Conservation (phyloP, 305 asterid species). For the Andrographis paniculata region DNA sequence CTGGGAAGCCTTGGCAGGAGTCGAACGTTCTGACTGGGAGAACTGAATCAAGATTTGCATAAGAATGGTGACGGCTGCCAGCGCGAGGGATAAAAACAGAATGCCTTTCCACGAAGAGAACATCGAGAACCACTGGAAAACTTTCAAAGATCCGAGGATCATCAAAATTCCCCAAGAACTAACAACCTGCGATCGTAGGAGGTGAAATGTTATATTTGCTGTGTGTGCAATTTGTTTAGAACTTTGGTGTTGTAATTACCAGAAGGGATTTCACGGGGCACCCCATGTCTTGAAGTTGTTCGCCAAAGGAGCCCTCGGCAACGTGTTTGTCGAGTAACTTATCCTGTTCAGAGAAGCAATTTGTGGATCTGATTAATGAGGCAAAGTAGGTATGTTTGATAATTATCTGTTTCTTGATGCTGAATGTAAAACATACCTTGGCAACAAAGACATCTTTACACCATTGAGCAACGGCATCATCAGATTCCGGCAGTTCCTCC, state of each 20-base stretch:
- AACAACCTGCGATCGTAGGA: slow-evolving; percentile 47
- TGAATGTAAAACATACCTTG: slow-evolving; percentile 38
- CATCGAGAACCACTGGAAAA: slow-evolving; percentile 45
- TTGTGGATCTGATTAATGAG: too few relatives aligned
- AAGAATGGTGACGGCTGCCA: slow-evolving; percentile 51
- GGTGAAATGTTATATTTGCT: background rate
- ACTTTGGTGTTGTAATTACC: slow-evolving; percentile 32
- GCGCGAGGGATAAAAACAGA: slow-evolving; percentile 33
- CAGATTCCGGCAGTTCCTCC: slow-evolving; percentile 82
- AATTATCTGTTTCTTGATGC: too few relatives aligned
- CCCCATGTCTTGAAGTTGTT: slow-evolving; percentile 48
- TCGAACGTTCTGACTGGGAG: slow-evolving; percentile 74
- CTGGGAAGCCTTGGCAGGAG: slow-evolving; percentile 65
- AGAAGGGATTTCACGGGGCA: slow-evolving; percentile 81
- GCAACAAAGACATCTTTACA: slow-evolving; percentile 72
- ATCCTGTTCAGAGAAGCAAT: too few relatives aligned
- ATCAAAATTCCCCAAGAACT: slow-evolving; percentile 61
- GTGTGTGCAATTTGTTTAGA: background rate
- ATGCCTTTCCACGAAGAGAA: slow-evolving; percentile 82
- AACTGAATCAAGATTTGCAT: slow-evolving; percentile 88
- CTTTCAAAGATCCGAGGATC: slow-evolving; percentile 42
- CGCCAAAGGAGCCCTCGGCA: slow-evolving; percentile 61
- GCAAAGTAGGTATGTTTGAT: too few relatives aligned
- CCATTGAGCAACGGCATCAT: slow-evolving; percentile 87
- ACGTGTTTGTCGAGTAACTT: slow-evolving; percentile 75